phyloP scores from a whole-genome alignment of 805 yeast species.

The Yarrowia yakushimensis region DNA sequence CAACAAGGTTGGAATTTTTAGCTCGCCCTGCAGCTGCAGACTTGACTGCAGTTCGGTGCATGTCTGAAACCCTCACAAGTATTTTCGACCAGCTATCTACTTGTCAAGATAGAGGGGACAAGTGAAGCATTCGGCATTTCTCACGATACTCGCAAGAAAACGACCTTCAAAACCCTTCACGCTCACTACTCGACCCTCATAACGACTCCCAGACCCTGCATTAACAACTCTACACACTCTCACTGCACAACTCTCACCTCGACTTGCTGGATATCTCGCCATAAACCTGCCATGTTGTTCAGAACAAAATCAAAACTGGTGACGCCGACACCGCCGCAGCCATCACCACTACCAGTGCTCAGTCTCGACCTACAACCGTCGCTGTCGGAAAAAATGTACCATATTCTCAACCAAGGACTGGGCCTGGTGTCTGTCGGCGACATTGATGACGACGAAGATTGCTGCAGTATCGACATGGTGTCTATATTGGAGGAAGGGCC shows the following conservation, averaged over 20 bases:
- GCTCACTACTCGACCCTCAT: too few relatives aligned
- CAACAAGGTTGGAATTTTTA: not conserved
- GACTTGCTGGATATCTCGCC: too few relatives aligned
- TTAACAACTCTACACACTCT: not conserved
- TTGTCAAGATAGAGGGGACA: too few relatives aligned
- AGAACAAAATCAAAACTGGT: not conserved
- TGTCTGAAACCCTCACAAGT: slow-evolving; percentile 15
- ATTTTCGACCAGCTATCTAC: slow-evolving; percentile 1
- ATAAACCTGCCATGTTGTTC: not conserved
- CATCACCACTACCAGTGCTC: not conserved
- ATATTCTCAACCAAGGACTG: slow-evolving; percentile 2
- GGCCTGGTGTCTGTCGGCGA: not conserved
- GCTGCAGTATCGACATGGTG: not conserved
- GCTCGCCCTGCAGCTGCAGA: slow-evolving; percentile 10
- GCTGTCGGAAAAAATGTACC: slow-evolving; percentile 15
- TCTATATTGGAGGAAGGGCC: slow-evolving; percentile 5
- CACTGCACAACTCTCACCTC: not conserved
- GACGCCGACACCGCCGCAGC: not conserved
- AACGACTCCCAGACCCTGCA: not conserved
- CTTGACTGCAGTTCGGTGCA: slow-evolving; percentile 19
- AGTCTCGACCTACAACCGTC: not conserved
- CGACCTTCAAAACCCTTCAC: too few relatives aligned
- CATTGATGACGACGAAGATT: not conserved
- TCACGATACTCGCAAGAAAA: too few relatives aligned
- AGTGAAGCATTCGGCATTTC: too few relatives aligned